A percentile compares a stretch with the other conserved stretches of the same genome.
phyloP scores from a whole-genome alignment of 192 early-diverging fungal genomes.

The Linnemannia zychae region DNA sequence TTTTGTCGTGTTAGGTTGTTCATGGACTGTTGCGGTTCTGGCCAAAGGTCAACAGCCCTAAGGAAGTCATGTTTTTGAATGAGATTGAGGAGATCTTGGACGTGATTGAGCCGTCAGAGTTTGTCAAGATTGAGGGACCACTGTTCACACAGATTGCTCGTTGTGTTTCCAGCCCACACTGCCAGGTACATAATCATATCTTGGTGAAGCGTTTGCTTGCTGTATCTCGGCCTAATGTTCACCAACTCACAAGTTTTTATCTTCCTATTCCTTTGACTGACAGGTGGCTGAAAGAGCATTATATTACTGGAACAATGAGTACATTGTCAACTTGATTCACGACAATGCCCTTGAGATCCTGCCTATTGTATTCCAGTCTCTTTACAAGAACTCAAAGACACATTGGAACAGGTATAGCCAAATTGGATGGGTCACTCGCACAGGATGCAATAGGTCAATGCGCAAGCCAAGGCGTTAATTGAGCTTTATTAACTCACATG shows the following conservation, averaged over 20 bases:
- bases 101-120: constrained; percentile 93
- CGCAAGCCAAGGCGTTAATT: background rate
- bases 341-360: constrained; percentile 93
- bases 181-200: constrained; percentile 76
- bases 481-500: background rate
- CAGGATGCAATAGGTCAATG: background rate
- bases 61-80: constrained; percentile 99
- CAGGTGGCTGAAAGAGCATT: constrained; percentile 98
- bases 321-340: constrained; percentile 95
- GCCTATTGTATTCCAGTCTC: constrained; percentile 95
- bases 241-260: background rate
- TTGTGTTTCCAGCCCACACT: constrained; percentile 97
- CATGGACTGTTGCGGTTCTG: constrained; percentile 92
- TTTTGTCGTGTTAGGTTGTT: constrained; percentile 71
- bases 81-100: constrained; percentile 98
- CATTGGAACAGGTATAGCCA: constrained; percentile 93
- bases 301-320: constrained; percentile 99
- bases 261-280: background rate
- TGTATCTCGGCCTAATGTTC: background rate
- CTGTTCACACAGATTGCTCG: constrained; percentile 93
- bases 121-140: constrained; percentile 89
- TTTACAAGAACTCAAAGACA: constrained; percentile 94
- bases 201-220: background rate
- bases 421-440: background rate
- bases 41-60: constrained; percentile 99